Percentiles rank a stretch among this genome's conserved stretches.
Conservation (phyloP, 2,329 filamentous ascomycete genomes). For the Ilyonectria sp. region DNA sequence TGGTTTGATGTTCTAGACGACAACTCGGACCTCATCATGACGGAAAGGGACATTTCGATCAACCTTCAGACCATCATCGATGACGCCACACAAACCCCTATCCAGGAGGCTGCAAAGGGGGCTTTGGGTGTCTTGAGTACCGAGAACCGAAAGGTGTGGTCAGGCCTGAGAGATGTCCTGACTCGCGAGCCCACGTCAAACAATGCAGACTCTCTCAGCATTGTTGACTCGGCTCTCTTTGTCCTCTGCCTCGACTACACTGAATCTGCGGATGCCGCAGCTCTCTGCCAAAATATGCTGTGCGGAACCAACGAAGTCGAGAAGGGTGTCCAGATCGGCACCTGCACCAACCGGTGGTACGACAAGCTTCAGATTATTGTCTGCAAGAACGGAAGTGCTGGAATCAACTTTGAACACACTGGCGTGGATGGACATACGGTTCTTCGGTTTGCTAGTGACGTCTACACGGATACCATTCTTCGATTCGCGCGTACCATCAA, state of each 20-base stretch:
- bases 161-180: conserved; percentile 88
- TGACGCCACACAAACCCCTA: conserved; percentile 89
- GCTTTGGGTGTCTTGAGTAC: conserved; percentile 95
- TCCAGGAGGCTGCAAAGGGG: conserved; percentile 95
- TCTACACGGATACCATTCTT: conserved; percentile 98
- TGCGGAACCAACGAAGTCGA: conserved; percentile 94
- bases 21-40: conserved; percentile 97
- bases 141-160: conserved; percentile 97
- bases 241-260: conserved; percentile 94
- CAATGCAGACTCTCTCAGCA: conserved; percentile 95
- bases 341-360: conserved; percentile 98
- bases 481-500: conserved; percentile 97
- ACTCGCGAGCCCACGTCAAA: conserved; percentile 90
- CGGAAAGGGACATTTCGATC: conserved; percentile 90
- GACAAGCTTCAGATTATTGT: conserved; percentile 99
- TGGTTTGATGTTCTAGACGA: conserved; percentile 99
- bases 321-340: conserved; percentile 94
- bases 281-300: conserved; percentile 98
- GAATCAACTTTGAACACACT: conserved; percentile 99
- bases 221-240: conserved; percentile 95
- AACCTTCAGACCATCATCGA: conserved; percentile 94
- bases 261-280: conserved; percentile 83
- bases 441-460: conserved; percentile 92
- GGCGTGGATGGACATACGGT: conserved; percentile 98
- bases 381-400: conserved; percentile 97